Base-by-base conservation (phyloP, 192 early-diverging fungal genomes). In the Coemansia sp. region DNA sequence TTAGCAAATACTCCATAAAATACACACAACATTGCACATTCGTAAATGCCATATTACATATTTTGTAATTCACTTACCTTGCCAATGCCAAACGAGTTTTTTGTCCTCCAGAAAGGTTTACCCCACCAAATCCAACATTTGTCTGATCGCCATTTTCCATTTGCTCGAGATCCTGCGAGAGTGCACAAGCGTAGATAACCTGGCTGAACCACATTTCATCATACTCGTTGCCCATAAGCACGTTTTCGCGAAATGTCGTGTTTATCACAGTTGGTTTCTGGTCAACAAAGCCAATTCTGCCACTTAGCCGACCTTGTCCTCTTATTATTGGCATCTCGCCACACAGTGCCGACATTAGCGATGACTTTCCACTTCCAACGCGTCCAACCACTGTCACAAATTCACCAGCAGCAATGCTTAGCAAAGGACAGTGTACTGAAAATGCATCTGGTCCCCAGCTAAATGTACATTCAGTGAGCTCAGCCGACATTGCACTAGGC, bases 361-460 rank as follows among this genome's bases (percentile, higher is more conserved):
- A 85, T 19, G 76, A 80, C 55, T 91, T 92, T 3, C 90, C 89
- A 11, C 90, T 86, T 19, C 93, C 93, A n/a, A 91, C 87, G 0
- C 93, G 79, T 4, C 94, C 93, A 26, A 94, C 90, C 2, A 94
- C 82, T n/a, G 88, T 88, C 55, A 92, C 85, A 62, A 88, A 86
- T 21, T 89, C 87, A 19, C 87, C 89, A 0, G 84, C 80, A 10
- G 81, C 86, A 56, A 94, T 71, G 1, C 63, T 43, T n/a, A 90
- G 43, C 4, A 77, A 74, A 12, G 92, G 75, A 21, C 87, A 67
- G 29, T 87, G 72, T 7, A 94, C 72, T 2, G 87, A 82, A 2
- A 86, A 80, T 17, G 53, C 66, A 23, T 61, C 45, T 1, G 62
- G 12, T 1, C 69, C 61, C 74, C 74, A 77, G 29, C 61, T 67